These are phyloP conservation scores for Marasmius oreades DNA, from an alignment of 1,284 basidiomycete species.

Conservation along the genomic window DNA sequence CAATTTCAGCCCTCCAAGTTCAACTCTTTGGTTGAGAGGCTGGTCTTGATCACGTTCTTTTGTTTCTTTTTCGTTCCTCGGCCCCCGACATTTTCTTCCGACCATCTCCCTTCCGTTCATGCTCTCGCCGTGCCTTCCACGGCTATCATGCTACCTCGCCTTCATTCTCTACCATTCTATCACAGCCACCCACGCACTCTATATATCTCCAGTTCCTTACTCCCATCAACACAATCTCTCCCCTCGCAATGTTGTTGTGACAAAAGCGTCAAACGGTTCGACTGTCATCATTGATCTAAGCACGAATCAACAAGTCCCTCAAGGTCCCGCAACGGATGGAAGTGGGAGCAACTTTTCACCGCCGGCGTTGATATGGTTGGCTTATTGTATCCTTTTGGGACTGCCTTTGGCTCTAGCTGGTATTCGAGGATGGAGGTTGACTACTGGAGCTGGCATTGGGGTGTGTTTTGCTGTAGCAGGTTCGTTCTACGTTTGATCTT, in stretches of 20 bases:
- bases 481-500: slow-evolving; percentile 28
- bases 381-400: slow-evolving; percentile 47
- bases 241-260: slow-evolving; percentile 26
- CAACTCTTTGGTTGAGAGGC: background rate
- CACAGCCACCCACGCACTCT: background rate
- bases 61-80: background rate
- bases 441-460: slow-evolving; percentile 51
- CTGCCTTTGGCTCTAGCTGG: slow-evolving; percentile 51
- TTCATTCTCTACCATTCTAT: background rate
- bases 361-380: slow-evolving; percentile 55
- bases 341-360: slow-evolving; percentile 45
- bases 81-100: background rate
- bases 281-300: slow-evolving; percentile 40
- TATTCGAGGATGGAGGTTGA: slow-evolving; percentile 50
- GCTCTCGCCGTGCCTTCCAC: background rate
- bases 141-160: background rate
- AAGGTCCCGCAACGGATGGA: slow-evolving; percentile 57
- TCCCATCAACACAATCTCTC: background rate
- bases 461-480: slow-evolving; percentile 43
- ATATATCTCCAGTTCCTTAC: background rate
- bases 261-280: slow-evolving; percentile 37
- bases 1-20: background rate
- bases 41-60: background rate
- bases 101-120: background rate
- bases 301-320: slow-evolving; percentile 41